Evolutionary conservation across 371 early-diverging fungal species (phyloP).

Genomic region (Mortierella sp.): DNA sequence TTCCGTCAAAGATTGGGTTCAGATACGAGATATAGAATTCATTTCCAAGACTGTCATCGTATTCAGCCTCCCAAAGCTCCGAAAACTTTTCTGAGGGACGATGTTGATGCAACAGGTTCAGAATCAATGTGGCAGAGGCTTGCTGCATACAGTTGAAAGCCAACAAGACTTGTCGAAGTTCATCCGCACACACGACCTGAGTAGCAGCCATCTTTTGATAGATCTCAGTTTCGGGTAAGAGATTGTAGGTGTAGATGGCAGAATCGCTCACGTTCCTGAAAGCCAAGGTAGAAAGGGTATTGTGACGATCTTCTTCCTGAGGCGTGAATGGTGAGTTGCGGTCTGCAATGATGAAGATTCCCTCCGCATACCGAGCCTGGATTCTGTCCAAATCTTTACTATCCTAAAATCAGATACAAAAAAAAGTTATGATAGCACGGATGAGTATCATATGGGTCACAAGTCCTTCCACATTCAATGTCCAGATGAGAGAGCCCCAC

Average conservation of each 20-base stretch:
- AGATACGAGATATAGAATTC: slow-evolving; percentile 72
- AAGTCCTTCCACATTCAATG: neutral
- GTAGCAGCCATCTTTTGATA: slow-evolving; percentile 72
- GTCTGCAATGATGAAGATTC: slow-evolving; percentile 51
- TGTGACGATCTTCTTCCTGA: slow-evolving; percentile 67
- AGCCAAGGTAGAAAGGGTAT: slow-evolving; percentile 56
- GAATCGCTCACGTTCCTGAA: slow-evolving; percentile 51
- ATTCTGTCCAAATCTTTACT: slow-evolving; percentile 49
- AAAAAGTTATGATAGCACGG: neutral
- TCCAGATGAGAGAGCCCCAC: neutral
- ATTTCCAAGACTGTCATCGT: slow-evolving; percentile 79
- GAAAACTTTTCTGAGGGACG: slow-evolving; percentile 66
- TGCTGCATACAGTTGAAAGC: slow-evolving; percentile 76
- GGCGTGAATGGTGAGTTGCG: slow-evolving; percentile 39
- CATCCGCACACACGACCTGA: slow-evolving; percentile 76
- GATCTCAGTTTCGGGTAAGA: slow-evolving; percentile 74
- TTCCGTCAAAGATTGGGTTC: slow-evolving; percentile 66
- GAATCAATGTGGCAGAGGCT: slow-evolving; percentile 73
- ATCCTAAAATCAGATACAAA: slow-evolving; percentile 29
- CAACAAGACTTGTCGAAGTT: slow-evolving; percentile 77
- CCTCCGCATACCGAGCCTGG: slow-evolving; percentile 48
- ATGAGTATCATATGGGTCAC: neutral
- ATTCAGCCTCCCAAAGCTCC: slow-evolving; percentile 80
- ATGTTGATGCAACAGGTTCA: slow-evolving; percentile 74
- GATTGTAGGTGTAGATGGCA: slow-evolving; percentile 72